Conservation (phyloP, 2,329 filamentous ascomycete species). For the Trichoderma sp. region DNA sequence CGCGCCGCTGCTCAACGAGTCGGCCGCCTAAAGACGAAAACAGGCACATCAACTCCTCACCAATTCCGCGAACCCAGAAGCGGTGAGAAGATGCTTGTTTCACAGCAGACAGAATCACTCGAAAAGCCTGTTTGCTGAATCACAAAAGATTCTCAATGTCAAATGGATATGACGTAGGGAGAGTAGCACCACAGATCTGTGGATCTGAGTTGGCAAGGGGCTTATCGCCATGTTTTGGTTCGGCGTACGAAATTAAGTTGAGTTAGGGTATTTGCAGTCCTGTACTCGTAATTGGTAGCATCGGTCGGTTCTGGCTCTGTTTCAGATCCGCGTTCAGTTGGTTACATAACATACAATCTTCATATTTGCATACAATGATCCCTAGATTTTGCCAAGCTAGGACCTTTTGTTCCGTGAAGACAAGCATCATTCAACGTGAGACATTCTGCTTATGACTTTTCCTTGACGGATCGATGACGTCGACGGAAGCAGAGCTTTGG, state of each 20-base stretch:
- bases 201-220: background rate
- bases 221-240: background rate
- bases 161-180: constrained; percentile 7
- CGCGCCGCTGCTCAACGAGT: constrained; percentile 59
- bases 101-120: background rate
- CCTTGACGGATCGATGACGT: constrained; percentile 20
- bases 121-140: constrained; percentile 2
- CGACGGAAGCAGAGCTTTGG: background rate
- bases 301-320: background rate
- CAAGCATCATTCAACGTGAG: background rate
- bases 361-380: background rate
- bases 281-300: background rate
- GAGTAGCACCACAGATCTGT: constrained; percentile 1
- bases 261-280: background rate
- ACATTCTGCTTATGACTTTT: background rate
- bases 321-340: background rate
- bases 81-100: constrained; percentile 9
- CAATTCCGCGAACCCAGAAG: background rate
- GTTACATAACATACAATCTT: background rate
- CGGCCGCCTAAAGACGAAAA: constrained; percentile 24
- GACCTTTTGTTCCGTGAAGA: constrained; percentile 23
- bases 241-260: background rate
- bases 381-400: background rate
- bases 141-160: background rate
- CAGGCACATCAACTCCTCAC: background rate